These are phyloP conservation scores for Annulohypoxylon moriforme DNA, from an alignment of 495 filamentous ascomycete genomes.

Conservation along the genomic window DNA sequence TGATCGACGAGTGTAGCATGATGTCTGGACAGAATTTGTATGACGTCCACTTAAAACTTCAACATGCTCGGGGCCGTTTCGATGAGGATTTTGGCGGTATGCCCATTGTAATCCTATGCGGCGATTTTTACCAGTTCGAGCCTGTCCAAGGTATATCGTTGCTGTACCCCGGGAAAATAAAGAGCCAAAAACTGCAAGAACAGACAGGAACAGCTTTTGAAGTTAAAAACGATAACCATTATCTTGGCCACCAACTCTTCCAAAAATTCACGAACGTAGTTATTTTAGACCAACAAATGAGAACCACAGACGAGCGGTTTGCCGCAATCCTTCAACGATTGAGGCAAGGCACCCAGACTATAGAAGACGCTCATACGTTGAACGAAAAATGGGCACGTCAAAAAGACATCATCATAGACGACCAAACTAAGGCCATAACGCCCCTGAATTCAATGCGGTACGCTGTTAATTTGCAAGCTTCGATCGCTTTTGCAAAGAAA, in stretches of 20 bases:
- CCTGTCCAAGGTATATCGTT: neutral
- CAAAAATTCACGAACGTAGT: no score
- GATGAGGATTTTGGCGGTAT: neutral
- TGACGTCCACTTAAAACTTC: neutral
- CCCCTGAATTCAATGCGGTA: neutral
- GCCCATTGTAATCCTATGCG: neutral
- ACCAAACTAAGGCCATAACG: neutral
- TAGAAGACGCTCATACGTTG: neutral
- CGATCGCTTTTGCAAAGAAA: neutral
- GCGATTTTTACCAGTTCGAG: neutral
- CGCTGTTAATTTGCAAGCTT: neutral
- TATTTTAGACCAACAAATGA: no score
- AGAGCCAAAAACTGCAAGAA: neutral
- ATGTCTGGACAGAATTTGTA: neutral
- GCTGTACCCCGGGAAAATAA: neutral
- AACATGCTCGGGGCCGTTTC: neutral
- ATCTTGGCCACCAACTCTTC: neutral
- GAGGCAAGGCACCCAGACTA: neutral
- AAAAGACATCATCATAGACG: no score
- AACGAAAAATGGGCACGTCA: no score
- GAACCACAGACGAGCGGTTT: neutral
- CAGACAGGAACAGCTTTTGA: neutral
- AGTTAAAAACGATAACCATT: neutral
- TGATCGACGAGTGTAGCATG: neutral
- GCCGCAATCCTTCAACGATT: neutral